Evolutionary conservation across 495 filamentous ascomycete species (phyloP).

Genomic region (Penicillium coffeae): DNA sequence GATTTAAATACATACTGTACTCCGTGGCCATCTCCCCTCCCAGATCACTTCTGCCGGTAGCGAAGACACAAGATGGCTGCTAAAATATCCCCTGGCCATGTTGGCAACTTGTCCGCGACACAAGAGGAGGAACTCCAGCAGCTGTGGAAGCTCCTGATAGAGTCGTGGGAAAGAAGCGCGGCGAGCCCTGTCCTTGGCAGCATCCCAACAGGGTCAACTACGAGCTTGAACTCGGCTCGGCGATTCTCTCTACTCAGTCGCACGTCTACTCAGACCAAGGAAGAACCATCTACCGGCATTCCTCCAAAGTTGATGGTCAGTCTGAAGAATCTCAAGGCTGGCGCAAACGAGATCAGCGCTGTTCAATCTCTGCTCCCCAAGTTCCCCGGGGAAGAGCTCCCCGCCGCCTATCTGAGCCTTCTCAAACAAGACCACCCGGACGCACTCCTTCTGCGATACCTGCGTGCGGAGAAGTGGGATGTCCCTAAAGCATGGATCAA

Average conservation of each 20-base stretch:
- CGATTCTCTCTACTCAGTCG: slow-evolving; percentile 18
- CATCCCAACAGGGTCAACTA: too few relatives aligned
- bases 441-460: slow-evolving; percentile 76
- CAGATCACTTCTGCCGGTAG: too few relatives aligned
- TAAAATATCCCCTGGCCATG: not conserved
- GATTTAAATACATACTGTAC: not conserved
- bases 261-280: slow-evolving; percentile 6
- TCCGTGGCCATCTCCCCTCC: too few relatives aligned
- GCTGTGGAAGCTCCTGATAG: not conserved
- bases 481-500: slow-evolving; percentile 84
- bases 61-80: too few relatives aligned
- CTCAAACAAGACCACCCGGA: slow-evolving; percentile 91
- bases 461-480: slow-evolving; percentile 94
- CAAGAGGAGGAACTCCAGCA: not conserved
- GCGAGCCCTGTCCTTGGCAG: too few relatives aligned
- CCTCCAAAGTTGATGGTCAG: slow-evolving; percentile 14
- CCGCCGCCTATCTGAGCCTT: slow-evolving; percentile 75
- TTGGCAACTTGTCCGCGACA: not conserved
- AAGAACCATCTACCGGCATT: slow-evolving; percentile 9
- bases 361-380: slow-evolving; percentile 20
- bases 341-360: slow-evolving; percentile 20
- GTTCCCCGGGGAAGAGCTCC: slow-evolving; percentile 65
- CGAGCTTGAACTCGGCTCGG: not conserved
- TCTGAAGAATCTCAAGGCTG: slow-evolving; percentile 18
- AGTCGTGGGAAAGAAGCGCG: not conserved